Evolutionary conservation across 1,284 basidiomycete genomes (phyloP).

Genomic region (Rhodotorula sp.): DNA sequence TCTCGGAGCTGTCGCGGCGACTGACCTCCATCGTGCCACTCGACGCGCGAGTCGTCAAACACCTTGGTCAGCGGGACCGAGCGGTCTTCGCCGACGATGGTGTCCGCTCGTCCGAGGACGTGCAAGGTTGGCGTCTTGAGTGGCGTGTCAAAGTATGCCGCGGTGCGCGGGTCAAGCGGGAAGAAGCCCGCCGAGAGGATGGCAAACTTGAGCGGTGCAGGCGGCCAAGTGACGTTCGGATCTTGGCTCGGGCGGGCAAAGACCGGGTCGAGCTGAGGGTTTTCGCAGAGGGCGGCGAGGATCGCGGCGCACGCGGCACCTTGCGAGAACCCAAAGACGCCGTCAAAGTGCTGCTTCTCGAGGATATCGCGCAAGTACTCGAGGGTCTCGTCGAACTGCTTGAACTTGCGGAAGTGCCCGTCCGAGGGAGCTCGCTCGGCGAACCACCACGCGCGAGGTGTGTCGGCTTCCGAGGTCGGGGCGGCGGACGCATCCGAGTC

Average conservation of each 20-base stretch:
- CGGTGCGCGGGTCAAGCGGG: slow-evolving; percentile 56
- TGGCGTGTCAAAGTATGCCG: slow-evolving; percentile 50
- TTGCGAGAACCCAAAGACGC: slow-evolving; percentile 38
- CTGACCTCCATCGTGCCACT: slow-evolving; percentile 71
- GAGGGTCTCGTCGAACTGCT: slow-evolving; percentile 58
- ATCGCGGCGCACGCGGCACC: slow-evolving; percentile 35
- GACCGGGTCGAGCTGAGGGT: slow-evolving; percentile 60
- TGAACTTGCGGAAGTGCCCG: slow-evolving; percentile 21
- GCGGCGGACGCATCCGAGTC: slow-evolving; percentile 58
- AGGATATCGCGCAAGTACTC: slow-evolving; percentile 52
- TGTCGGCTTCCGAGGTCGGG: slow-evolving; percentile 60
- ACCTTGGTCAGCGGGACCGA: slow-evolving; percentile 61
- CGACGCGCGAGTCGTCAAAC: slow-evolving; percentile 61
- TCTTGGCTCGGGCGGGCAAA: slow-evolving; percentile 55
- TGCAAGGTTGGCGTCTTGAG: slow-evolving; percentile 67
- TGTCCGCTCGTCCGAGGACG: slow-evolving; percentile 73
- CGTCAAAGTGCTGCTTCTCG: slow-evolving; percentile 53
- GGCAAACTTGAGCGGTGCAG: slow-evolving; percentile 46
- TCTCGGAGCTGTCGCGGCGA: slow-evolving; percentile 2
- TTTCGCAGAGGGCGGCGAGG: slow-evolving; percentile 33
- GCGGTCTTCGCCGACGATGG: slow-evolving; percentile 72
- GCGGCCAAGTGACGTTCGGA: slow-evolving; percentile 56
- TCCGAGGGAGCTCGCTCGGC: slow-evolving; percentile 49
- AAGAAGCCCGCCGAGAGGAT: slow-evolving; percentile 68
- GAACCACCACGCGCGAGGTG: slow-evolving; percentile 69